Evolutionary conservation across 75 land plant species (phyloP), one percentile per base, ranked within the genome.

Genomic region (Chamaecyparis obtusa): DNA sequence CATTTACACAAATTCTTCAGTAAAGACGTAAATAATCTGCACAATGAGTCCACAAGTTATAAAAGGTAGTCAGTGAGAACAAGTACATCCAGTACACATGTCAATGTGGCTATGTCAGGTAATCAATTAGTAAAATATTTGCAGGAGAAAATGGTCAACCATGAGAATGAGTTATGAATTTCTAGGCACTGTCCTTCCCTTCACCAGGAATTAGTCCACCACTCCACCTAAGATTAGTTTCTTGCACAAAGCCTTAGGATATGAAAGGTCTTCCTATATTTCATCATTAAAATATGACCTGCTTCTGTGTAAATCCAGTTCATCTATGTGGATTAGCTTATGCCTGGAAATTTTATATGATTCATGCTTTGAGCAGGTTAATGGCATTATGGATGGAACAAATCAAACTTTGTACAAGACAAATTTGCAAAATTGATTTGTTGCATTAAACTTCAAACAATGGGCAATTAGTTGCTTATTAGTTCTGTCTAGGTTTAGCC

Each of bases 31-130:
- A 60, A 96, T 98, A 19, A 94, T 95, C 46, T 98, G 97, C 89
- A 96, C 97, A 21, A 91, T 98, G 91, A 92, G 97, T 86, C 99
- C 96, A 97, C 98, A 98, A 87, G 99, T 96, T 84, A 97, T 98
- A 2, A 87, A 90, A 5, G 95, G 92, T 44, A 94, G 89, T 89
- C 69, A 24, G 27, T 64, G 69, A 24, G 69, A 64, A 64, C n/a
- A 64, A 21, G 69, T 64, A 64, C 69, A 64, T 64, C n/a, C n/a
- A 64, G 69, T 64, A 96, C 99, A 35, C 95, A 93, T 85, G 95
- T 98, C 86, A 98, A 96, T 90, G 90, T 95, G 48, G 98, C 95
- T 84, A 91, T 90, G 88, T 97, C 96, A 49, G 95, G 95, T 79
- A 96, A 95, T 90, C 95, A 91, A 51, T 89, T 98, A 87, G 96